Evolutionary conservation across 106 monocot species (phyloP).

Genomic region (Apostasia shenzhenica): DNA sequence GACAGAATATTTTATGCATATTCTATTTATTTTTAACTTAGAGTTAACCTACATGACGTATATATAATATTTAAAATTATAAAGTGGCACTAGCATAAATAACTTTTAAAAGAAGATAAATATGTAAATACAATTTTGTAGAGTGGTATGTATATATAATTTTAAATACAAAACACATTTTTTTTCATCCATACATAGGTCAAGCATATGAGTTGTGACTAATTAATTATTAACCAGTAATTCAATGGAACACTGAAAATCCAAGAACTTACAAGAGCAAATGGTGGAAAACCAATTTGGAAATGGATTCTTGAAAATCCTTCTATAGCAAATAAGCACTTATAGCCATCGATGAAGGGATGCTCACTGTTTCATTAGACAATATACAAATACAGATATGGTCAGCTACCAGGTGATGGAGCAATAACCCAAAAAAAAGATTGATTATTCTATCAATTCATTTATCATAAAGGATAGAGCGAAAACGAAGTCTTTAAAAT

Average conservation of each 20-base stretch:
- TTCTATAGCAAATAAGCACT: slow-evolving; percentile 49
- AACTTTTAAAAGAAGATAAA: too few relatives aligned
- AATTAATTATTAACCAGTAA: not conserved
- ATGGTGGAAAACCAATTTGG: slow-evolving; percentile 33
- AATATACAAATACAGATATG: not conserved
- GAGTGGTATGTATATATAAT: not conserved
- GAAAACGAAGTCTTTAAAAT: not conserved
- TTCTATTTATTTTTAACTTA: too few relatives aligned
- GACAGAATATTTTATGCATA: too few relatives aligned
- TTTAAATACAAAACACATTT: not conserved
- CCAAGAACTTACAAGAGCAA: slow-evolving; percentile 33
- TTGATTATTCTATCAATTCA: not conserved
- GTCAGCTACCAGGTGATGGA: not conserved
- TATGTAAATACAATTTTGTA: too few relatives aligned
- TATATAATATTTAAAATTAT: too few relatives aligned
- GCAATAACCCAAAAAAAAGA: not conserved
- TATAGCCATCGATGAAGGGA: slow-evolving; percentile 39
- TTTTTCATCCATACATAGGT: not conserved
- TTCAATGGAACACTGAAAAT: not conserved
- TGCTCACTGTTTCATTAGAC: slow-evolving; percentile 35
- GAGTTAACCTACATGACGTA: too few relatives aligned
- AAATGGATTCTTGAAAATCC: slow-evolving; percentile 43
- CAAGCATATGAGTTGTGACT: not conserved
- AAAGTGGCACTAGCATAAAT: too few relatives aligned
- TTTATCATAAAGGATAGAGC: not conserved